phyloP scores from a whole-genome alignment of 306 rosid species.

The Parietaria judaica region DNA sequence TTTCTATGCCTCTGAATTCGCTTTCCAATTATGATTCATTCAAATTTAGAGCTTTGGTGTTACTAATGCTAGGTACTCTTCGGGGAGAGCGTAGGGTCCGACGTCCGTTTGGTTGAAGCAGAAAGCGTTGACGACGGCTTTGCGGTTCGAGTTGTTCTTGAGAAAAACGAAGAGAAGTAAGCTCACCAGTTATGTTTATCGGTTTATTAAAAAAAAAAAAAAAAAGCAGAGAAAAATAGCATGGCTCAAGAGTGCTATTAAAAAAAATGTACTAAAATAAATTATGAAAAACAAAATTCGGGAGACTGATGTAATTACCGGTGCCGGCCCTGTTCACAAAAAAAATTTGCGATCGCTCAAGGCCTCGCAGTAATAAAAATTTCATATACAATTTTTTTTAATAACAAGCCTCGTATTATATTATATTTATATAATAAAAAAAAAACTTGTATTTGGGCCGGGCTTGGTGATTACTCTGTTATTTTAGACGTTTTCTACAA shows the following conservation, averaged over 20 bases:
- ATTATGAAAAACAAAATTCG: not conserved
- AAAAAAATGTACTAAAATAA: not conserved
- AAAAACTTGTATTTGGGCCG: too few relatives aligned
- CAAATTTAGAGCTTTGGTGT: conserved; percentile 2
- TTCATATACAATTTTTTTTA: too few relatives aligned
- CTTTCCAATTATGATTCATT: not conserved
- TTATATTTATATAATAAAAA: too few relatives aligned
- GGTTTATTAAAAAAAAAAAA: not conserved
- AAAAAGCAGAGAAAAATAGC: not conserved
- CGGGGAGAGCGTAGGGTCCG: conserved; percentile 22
- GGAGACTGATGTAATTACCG: too few relatives aligned
- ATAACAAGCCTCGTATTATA: too few relatives aligned
- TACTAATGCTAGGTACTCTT: conserved; percentile 21
- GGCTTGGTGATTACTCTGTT: too few relatives aligned
- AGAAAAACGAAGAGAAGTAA: conserved; percentile 21
- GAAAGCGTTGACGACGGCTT: conserved; percentile 20
- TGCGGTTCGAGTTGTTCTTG: conserved; percentile 20
- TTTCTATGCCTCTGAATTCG: not conserved
- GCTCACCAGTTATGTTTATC: conserved; percentile 1
- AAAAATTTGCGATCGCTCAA: too few relatives aligned
- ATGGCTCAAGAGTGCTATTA: not conserved
- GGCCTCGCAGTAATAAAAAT: too few relatives aligned
- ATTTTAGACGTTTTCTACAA: not conserved
- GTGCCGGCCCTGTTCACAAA: too few relatives aligned
- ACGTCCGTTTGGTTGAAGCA: conserved; percentile 18